Evolutionary conservation across 2,329 filamentous ascomycete species (phyloP), one percentile per base, ranked within the genome.

Genomic region (Clarireedia paspali): DNA sequence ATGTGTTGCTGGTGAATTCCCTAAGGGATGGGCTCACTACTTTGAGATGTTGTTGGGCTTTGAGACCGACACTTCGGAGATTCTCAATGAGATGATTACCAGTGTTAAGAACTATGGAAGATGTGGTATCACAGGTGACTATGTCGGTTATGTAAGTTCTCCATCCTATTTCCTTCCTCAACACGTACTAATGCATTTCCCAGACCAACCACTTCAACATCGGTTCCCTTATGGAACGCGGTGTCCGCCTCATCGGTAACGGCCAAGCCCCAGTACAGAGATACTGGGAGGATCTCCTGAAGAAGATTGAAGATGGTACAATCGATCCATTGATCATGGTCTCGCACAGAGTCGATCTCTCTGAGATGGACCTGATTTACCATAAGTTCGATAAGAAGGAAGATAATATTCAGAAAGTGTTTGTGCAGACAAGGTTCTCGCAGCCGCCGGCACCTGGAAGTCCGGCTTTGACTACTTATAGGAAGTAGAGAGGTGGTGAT

Each of bases 21-120:
- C 81, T 23, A 84, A 84, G 67, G 77, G 80, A 2, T 83, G 80
- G 78, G 67, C 76, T 59, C 80, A 84, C 63, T 80, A 79, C 71
- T 64, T 83, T 2, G 79, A 84, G 69, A 75, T 82, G 57, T 66
- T 74, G 6, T 36, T 81, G 0, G 89, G 89, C 0, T 75, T 86
- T 36, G 90, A 95, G 74, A 95, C 89, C 0, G 90, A 95, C 66
- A 92, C 89, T 0, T 88, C 84, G 52, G 90, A 91, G 74, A 83
- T 89, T 46, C 57, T 91, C 61, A 91, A 91, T 68, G 87, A 91
- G 73, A 89, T 89, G 84, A 82, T 91, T 34, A 81, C 86, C 65
- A 77, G 81, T n/a, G 85, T 88, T 12, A 76, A 82, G 50, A 88
- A 83, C 64, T 90, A 78, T 64, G 87, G 90, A 4, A 78, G 88